Evolutionary conservation across 768 basidiomycete genomes (phyloP), one percentile per base, ranked within the genome.

Genomic region (Phaffia tasmanica): DNA sequence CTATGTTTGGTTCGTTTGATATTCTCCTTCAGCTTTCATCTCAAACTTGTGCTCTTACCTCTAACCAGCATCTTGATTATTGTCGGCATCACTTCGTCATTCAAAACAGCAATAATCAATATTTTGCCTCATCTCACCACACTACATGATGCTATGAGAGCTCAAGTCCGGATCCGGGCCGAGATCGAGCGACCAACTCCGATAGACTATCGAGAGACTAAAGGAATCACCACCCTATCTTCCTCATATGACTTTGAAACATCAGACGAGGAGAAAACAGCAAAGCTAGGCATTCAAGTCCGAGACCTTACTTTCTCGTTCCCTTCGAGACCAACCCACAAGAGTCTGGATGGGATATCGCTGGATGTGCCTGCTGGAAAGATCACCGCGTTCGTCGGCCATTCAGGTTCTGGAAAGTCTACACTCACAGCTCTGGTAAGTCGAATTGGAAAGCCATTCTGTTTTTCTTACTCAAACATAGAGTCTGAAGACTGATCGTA

Each of bases 321-420:
- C 66, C 76, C 76, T 2, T 72, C 73, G 29, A 68, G 75, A 18
- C 70, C 73, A 1, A 63, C 61, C 46, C 50, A 68, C 9, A 72
- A 73, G 51, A 71, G 69, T 0, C 67, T 76, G 11, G 70, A 75
- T 57, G 62, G 68, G 30, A 69, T 74, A 16, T 70, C 70, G 16
- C 23, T 75, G 16, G 21, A 35, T 9, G 71, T 75, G 51, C 61
- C 64, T 9, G 46, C 71, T n/a, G 76, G 74, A 8, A 69, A 71
- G 54, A 72, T 75, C 62, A 74, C 74, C 6, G 75, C 75, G 2
- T 64, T 75, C 7, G 74, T 75, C 23, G 75, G 75, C 50, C 23
- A 60, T 67, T 73, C 72, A 50, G 75, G 75, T 11, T 72, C 70
- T 21, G 75, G 75, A 3, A 76, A 76, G 57, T 70, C 69, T 29